Evolutionary conservation across 371 early-diverging fungal genomes (phyloP), one percentile per base, ranked within the genome.

Genomic region (Saksenaea vasiformis): DNA sequence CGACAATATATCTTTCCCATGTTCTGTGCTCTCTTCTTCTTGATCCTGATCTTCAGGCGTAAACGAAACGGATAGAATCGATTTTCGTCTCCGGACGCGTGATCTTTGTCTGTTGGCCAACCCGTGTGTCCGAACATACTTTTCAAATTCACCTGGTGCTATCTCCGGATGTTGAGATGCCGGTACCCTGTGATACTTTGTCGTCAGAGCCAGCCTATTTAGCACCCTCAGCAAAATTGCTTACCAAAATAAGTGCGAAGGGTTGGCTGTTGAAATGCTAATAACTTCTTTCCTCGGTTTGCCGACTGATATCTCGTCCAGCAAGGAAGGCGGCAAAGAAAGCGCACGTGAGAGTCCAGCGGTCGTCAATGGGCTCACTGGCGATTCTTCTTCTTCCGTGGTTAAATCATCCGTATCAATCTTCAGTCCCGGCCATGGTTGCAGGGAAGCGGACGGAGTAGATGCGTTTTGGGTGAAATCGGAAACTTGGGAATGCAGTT

Each of bases 161-260:
- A 86, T 77, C 67, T 85, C 84, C 22, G 87, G 87, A 66, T 86
- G 87, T 43, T 85, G 79, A 56, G 81, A 78, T 37, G 87, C 87
- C 44, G 87, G 87, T 19, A 86, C 87, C 87, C 87, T 28, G 22
- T 24, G 15, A 28, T 14, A 10, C 31, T 17, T 19, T 60, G 22
- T 54, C 54, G 36, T 35, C 57, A 58, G 34, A 36, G 47, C 31
- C 47, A 26, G 22, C 13, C 13, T 39, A 19, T 22, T 22, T n/a
- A 34, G 17, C 10, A n/a, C n/a, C n/a, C 26, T 15, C 28, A 60
- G 35, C n/a, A n/a, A 47, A 54, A 27, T 53, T 31, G 41, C 60
- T 68, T 78, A 78, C 82, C 82, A 83, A 62, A 80, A 83, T 41
- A 83, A 62, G 62, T 83, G 83, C 36, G 80, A 79, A 54, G 78